phyloP scores from a whole-genome alignment of 495 filamentous ascomycete genomes.

The Hypoxylon intermedium region DNA sequence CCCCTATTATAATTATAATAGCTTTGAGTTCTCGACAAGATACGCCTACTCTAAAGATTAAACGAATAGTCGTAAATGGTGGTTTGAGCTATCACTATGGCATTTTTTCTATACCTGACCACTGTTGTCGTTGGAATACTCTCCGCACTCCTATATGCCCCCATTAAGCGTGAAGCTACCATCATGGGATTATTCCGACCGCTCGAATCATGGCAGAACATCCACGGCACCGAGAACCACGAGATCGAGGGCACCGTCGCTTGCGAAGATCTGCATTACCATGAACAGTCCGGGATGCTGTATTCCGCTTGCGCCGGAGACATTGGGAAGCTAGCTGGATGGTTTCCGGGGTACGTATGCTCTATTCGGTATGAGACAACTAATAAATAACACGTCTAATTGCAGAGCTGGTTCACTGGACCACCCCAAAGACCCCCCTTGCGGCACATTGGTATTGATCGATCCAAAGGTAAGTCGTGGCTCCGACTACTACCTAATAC shows the following conservation, averaged over 20 bases:
- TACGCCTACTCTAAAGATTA: too few species aligned
- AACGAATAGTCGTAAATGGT: background rate
- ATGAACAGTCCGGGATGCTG: constrained; percentile 54
- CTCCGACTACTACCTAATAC: too few species aligned
- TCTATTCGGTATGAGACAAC: background rate
- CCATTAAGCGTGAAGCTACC: constrained; percentile 40
- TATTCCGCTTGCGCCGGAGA: constrained; percentile 66
- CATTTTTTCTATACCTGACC: constrained; percentile 26
- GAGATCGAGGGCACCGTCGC: constrained; percentile 60
- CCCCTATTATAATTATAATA: too few species aligned
- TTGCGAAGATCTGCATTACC: constrained; percentile 68
- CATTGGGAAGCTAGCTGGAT: constrained; percentile 53
- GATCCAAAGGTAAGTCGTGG: constrained; percentile 54
- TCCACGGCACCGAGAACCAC: constrained; percentile 44
- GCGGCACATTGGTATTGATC: constrained; percentile 47
- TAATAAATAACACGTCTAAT: background rate
- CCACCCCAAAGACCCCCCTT: constrained; percentile 20
- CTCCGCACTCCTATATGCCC: constrained; percentile 43
- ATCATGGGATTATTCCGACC: constrained; percentile 45
- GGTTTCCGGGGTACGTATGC: constrained; percentile 59
- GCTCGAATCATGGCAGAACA: constrained; percentile 33
- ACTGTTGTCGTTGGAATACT: constrained; percentile 48
- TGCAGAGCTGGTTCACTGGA: constrained; percentile 15
- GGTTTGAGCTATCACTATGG: constrained; percentile 21
- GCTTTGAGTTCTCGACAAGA: background rate